Evolutionary conservation across 352 stramenopile genomes (phyloP).

Genomic region (Phytophthora melonis): DNA sequence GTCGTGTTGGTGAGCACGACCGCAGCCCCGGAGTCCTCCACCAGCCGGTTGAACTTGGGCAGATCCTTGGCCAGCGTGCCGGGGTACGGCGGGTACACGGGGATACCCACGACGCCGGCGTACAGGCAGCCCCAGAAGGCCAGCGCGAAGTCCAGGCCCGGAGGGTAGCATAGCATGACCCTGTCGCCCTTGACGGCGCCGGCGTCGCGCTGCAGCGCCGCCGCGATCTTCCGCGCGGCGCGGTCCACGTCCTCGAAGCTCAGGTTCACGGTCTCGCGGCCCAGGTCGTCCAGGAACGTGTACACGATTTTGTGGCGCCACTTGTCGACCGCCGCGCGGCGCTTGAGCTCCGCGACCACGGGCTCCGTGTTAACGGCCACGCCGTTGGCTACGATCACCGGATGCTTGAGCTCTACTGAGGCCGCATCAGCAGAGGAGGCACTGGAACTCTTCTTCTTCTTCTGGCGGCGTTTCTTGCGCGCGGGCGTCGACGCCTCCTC

Average conservation of each 20-base stretch:
- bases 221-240: constrained; percentile 69
- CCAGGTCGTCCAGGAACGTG: constrained; percentile 82
- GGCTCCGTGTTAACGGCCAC: constrained; percentile 46
- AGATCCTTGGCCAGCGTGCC: constrained; percentile 78
- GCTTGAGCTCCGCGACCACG: constrained; percentile 62
- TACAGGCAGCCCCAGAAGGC: constrained; percentile 87
- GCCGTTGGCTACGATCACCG: constrained; percentile 45
- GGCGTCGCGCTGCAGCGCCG: constrained; percentile 61
- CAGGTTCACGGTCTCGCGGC: constrained; percentile 72
- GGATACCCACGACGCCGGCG: constrained; percentile 73
- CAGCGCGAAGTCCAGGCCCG: constrained; percentile 78
- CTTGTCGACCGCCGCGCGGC: constrained; percentile 44
- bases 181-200: constrained; percentile 68
- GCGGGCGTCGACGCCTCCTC: constrained; percentile 12
- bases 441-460: constrained; percentile 16
- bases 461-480: constrained; percentile 48
- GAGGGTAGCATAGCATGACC: constrained; percentile 82
- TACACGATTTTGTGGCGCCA: constrained; percentile 79
- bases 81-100: constrained; percentile 82
- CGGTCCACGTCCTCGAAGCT: constrained; percentile 76
- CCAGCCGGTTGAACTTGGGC: constrained; percentile 82
- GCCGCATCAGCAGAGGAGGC: background rate
- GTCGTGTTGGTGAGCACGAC: constrained; percentile 81
- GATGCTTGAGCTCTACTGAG: constrained; percentile 11
- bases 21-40: constrained; percentile 69